phyloP scores from a whole-genome alignment of 108 stramenopile genomes.

The Epithemia pelagica region DNA sequence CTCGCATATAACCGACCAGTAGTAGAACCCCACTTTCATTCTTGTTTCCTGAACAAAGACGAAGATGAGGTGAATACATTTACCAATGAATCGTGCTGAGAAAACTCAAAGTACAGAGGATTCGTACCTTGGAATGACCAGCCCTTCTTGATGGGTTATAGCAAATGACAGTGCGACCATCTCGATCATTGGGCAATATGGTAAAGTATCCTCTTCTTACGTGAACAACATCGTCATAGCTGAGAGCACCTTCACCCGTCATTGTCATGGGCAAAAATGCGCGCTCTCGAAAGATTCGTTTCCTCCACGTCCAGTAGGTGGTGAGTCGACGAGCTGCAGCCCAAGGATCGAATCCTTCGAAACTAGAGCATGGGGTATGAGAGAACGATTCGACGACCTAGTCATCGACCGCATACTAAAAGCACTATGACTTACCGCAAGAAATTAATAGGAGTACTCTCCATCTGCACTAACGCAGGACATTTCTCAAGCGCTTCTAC shows the following conservation, averaged over 20 bases:
- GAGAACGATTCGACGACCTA: background rate
- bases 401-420: background rate
- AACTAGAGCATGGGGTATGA: background rate
- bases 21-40: constrained; percentile 5
- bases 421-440: constrained; percentile 5
- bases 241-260: background rate
- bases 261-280: constrained; percentile 14
- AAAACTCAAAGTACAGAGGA: no score
- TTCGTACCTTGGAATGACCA: background rate
- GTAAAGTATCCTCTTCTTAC: constrained; percentile 6
- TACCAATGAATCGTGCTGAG: no score
- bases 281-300: constrained; percentile 5
- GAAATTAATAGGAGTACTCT: constrained; percentile 14
- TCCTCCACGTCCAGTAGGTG: constrained; percentile 15
- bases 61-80: no score
- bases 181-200: background rate
- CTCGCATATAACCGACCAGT: constrained; percentile 1
- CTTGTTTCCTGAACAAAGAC: background rate
- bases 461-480: constrained; percentile 15
- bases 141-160: background rate
- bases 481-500: constrained; percentile 11
- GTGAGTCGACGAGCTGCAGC: constrained; percentile 13
- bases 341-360: constrained; percentile 13
- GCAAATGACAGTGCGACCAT: constrained; percentile 4
- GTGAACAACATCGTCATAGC: background rate